A percentile compares a stretch with the other conserved stretches of the same genome.
Conservation (phyloP, 805 yeast genomes). For the Nakazawaea sp. region DNA sequence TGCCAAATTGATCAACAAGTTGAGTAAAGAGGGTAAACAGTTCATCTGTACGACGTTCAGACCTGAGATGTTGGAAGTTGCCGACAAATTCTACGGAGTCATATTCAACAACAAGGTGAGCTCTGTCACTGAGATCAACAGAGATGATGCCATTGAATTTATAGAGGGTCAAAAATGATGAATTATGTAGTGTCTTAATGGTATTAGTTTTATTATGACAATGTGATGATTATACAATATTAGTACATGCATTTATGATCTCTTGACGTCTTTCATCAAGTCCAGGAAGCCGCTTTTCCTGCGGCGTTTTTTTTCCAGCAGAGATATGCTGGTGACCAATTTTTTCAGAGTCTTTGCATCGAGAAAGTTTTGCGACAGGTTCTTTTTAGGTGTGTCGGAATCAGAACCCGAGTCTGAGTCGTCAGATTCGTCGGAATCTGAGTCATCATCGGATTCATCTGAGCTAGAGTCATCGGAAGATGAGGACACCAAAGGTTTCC, state of each 20-base stretch:
- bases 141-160: slow-evolving; percentile 73
- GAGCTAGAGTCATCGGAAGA: slow-evolving; percentile 4
- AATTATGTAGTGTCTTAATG: not conserved
- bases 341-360: slow-evolving; percentile 27
- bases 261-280: slow-evolving; percentile 38
- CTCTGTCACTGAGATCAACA: slow-evolving; percentile 61
- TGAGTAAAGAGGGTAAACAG: slow-evolving; percentile 63
- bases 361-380: not conserved
- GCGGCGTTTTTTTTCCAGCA: slow-evolving; percentile 17
- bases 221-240: not conserved
- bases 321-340: slow-evolving; percentile 29
- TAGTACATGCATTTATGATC: slow-evolving; percentile 9
- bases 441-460: slow-evolving; percentile 13
- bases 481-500: not conserved
- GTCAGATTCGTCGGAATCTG: slow-evolving; percentile 14
- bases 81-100: slow-evolving; percentile 85
- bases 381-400: slow-evolving; percentile 7
- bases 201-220: no score
- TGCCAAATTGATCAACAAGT: slow-evolving; percentile 61
- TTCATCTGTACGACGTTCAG: slow-evolving; percentile 95
- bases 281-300: slow-evolving; percentile 40
- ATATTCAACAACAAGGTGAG: slow-evolving; percentile 78
- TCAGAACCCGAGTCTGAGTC: slow-evolving; percentile 14
- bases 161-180: slow-evolving; percentile 56
- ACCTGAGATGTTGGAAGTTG: slow-evolving; percentile 84